These are phyloP conservation scores for Xylariaceae sp. DNA, from an alignment of 2,329 filamentous ascomycete species.

Conservation along the genomic window DNA sequence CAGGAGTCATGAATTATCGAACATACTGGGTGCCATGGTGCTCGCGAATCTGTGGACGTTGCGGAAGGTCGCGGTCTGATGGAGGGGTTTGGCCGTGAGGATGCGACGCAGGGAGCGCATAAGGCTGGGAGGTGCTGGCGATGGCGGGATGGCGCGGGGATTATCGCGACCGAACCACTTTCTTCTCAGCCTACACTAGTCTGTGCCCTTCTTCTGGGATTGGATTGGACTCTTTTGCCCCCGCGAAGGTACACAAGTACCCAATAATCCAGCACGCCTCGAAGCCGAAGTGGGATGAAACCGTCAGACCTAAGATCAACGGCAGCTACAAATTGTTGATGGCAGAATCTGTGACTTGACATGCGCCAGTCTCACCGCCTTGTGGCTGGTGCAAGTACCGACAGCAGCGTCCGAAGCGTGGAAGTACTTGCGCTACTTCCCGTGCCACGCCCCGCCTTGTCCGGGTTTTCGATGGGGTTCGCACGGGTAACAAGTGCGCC, in stretches of 20 bases:
- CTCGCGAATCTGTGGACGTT: slow-evolving; percentile 19
- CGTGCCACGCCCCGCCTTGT: not conserved
- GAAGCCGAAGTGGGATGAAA: not conserved
- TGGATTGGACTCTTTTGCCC: not conserved
- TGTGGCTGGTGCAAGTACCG: not conserved
- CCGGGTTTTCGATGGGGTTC: not conserved
- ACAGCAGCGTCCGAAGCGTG: no score
- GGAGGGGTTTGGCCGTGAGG: slow-evolving; percentile 6
- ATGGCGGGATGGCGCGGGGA: slow-evolving; percentile 6
- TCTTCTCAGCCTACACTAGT: not conserved
- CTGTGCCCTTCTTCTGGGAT: not conserved
- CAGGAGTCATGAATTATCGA: not conserved
- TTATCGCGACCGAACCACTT: slow-evolving; percentile 9
- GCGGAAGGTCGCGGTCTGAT: slow-evolving; percentile 11
- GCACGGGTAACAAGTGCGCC: not conserved
- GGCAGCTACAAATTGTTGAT: not conserved
- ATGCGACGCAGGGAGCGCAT: slow-evolving; percentile 13
- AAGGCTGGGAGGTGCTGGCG: slow-evolving; percentile 1
- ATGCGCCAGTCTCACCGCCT: not conserved
- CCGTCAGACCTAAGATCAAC: not conserved
- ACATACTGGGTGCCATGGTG: slow-evolving; percentile 33
- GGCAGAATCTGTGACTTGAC: not conserved
- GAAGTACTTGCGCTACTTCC: not conserved
- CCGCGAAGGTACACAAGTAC: not conserved
- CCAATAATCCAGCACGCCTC: not conserved